Evolutionary conservation across 2,329 filamentous ascomycete genomes (phyloP), one percentile per base, ranked within the genome.

Genomic region (Venturia nashicola): DNA sequence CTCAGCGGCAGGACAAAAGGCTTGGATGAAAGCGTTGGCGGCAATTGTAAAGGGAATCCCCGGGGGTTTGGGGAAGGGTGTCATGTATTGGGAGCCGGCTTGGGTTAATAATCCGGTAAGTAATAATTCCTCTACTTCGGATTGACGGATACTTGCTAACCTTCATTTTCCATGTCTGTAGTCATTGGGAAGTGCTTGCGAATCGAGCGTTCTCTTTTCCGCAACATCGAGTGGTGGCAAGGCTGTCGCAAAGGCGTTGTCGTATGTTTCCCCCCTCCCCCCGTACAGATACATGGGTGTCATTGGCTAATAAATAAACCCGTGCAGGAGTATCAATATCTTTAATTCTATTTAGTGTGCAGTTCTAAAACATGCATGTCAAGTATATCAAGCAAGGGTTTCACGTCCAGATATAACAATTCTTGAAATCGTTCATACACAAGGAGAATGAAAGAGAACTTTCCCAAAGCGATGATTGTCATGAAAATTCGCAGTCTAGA

Each of bases 51-150:
- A 77, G 1, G 78, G 74, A 1, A 80, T 84, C 0, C 77, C 73
- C 1, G 79, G 80, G 1, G 85, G 85, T 0, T 73, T 76, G 36
- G 73, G 5, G 4, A 32, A n/a, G 42, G 88, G 86, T 0, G 55
- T 90, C 8, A 89, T 86, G 66, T 90, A 90, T 68, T 90, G 87
- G 87, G 87, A 91, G 71, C 86, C 86, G 0, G 84, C 83, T 0
- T 90, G 86, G 86, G 77, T 89, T 66, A 78, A 84, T 51, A 90
- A 89, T 72, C 80, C 82, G 12, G 80, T 60, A 12, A 60, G n/a
- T 27, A 3, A 2, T 6, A 8, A 11, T 20, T 8, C 9, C 23
- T n/a, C 3, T 6, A 6, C 11, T 48, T 4, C 11, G 20, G 1
- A 4, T 14, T 27, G 20, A n/a, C n/a, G n/a, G 8, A 27, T 27